phyloP scores from a whole-genome alignment of 2,329 filamentous ascomycete genomes.

The Helminthosporium solani region DNA sequence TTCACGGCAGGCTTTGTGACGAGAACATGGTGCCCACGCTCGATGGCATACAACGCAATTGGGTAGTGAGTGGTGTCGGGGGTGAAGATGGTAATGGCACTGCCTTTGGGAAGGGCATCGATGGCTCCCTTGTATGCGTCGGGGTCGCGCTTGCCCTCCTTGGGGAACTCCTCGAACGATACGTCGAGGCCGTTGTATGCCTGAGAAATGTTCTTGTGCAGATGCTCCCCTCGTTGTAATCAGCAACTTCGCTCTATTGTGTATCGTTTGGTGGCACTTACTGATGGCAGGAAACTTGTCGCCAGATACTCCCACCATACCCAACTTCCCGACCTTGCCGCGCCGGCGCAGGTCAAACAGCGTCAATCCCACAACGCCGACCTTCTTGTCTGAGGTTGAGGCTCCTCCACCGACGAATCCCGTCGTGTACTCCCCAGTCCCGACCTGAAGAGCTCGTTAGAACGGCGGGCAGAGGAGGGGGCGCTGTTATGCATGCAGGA shows the following conservation, averaged over 20 bases:
- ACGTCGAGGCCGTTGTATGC: constrained; percentile 89
- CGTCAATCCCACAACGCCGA: constrained; percentile 87
- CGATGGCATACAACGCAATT: constrained; percentile 88
- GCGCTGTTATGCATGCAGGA: constrained; percentile 3
- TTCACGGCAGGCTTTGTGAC: constrained; percentile 95
- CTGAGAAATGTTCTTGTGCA: constrained; percentile 81
- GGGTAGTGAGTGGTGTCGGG: constrained; percentile 90
- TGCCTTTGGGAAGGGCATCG: constrained; percentile 75
- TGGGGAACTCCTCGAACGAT: constrained; percentile 78
- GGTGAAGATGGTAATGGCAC: constrained; percentile 94
- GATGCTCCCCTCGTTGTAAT: constrained; percentile 67
- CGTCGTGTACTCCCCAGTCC: constrained; percentile 95
- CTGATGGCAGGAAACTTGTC: constrained; percentile 89
- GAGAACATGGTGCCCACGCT: constrained; percentile 83
- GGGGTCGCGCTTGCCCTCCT: constrained; percentile 70
- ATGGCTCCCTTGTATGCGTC: constrained; percentile 88
- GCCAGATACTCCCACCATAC: constrained; percentile 88
- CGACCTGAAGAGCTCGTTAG: constrained; percentile 55
- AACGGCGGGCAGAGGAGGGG: too few species aligned
- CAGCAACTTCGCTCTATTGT: constrained; percentile 10
- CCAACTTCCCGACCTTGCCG: constrained; percentile 81
- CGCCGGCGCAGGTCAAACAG: constrained; percentile 84
- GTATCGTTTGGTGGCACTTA: constrained; percentile 47
- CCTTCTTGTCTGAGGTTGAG: constrained; percentile 91
- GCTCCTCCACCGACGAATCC: constrained; percentile 83